phyloP scores from a whole-genome alignment of 345 rosid species.

The Rhodomyrtus tomentosa region DNA sequence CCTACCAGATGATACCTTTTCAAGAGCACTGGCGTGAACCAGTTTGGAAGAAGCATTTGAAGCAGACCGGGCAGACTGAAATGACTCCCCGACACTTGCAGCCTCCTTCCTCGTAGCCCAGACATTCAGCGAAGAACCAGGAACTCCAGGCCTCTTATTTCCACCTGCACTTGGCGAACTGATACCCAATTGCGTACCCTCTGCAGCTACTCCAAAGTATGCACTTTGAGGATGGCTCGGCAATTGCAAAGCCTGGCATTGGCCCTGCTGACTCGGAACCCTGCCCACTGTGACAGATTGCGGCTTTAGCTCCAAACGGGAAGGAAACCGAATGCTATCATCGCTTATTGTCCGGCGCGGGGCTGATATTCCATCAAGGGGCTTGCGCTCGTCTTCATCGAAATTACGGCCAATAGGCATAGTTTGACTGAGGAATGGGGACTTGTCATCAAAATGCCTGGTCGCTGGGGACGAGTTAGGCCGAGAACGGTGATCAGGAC shows the following conservation, averaged over 20 bases:
- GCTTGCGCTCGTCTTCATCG: constrained; percentile 79
- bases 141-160: constrained; percentile 13
- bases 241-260: constrained; percentile 1
- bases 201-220: constrained; percentile 30
- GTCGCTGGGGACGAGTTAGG: constrained; percentile 50
- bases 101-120: constrained; percentile 57
- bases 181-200: constrained; percentile 10
- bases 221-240: constrained; percentile 13
- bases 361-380: constrained; percentile 51
- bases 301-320: constrained; percentile 27
- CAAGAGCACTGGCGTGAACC: constrained; percentile 59
- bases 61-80: constrained; percentile 36
- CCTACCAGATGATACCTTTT: constrained; percentile 66
- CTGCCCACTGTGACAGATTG: constrained; percentile 31
- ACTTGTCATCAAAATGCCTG: constrained; percentile 64
- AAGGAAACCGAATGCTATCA: constrained; percentile 30
- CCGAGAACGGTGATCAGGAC: constrained; percentile 48
- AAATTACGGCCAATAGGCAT: constrained; percentile 61
- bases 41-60: constrained; percentile 42
- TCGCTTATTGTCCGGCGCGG: constrained; percentile 54
- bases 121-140: constrained; percentile 37
- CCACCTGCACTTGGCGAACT: constrained; percentile 16
- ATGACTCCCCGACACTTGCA: constrained; percentile 18
- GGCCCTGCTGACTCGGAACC: constrained; percentile 13
- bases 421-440: constrained; percentile 43